Evolutionary conservation across 179 eudicot genomes (phyloP).

Genomic region (Beta corolliflora): DNA sequence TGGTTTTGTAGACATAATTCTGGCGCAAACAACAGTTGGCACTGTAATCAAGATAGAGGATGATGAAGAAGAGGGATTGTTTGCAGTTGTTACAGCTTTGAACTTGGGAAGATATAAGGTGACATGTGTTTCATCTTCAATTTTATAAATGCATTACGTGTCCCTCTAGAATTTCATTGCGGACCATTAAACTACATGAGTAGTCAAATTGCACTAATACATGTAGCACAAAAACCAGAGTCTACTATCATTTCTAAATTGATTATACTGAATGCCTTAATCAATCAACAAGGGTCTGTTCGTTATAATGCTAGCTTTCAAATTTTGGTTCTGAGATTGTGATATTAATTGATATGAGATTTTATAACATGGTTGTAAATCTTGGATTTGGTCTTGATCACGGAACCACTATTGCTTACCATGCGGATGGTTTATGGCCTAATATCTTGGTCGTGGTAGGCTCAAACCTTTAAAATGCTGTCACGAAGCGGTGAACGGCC

Average conservation of each 20-base stretch:
- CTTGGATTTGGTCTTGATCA: too few relatives aligned
- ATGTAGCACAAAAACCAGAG: not conserved
- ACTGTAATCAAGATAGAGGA: constrained; percentile 78
- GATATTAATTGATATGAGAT: not conserved
- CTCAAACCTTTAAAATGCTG: too few relatives aligned
- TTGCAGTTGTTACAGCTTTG: constrained; percentile 66
- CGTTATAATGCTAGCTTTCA: not conserved
- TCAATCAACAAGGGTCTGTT: not conserved
- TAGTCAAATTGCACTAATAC: not conserved
- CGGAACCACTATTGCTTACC: too few relatives aligned
- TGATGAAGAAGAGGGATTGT: constrained; percentile 82
- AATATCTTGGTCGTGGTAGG: too few relatives aligned
- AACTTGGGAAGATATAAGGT: constrained; percentile 83
- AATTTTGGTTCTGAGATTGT: not conserved
- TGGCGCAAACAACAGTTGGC: constrained; percentile 90
- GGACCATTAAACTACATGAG: not conserved
- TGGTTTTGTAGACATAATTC: constrained; percentile 78
- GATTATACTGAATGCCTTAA: not conserved
- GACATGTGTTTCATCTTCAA: not conserved
- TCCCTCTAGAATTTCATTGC: not conserved
- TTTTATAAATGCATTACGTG: not conserved
- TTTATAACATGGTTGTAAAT: too few relatives aligned
- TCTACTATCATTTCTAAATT: not conserved
- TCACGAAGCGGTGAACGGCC: too few relatives aligned
- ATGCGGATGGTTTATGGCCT: too few relatives aligned